Conservation (phyloP, 1,139 yeast genomes). For the Pichia sp. region DNA sequence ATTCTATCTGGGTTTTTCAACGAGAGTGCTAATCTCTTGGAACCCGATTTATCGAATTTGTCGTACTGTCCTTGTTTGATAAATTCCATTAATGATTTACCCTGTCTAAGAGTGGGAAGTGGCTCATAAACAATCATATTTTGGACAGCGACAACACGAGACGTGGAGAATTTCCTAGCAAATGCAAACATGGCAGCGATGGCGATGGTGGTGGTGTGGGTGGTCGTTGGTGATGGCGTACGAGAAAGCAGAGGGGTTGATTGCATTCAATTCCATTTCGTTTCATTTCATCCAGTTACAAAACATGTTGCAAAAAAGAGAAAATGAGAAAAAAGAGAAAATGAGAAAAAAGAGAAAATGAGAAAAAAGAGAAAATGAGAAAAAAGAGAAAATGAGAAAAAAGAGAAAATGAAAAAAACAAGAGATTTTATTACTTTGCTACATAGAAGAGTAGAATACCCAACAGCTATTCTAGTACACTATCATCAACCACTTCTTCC, state of each 20-base stretch:
- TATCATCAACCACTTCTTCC: slow-evolving; percentile 19
- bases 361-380: too few species aligned
- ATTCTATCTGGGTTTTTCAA: slow-evolving; percentile 43
- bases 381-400: neutral
- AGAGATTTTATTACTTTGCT: too few species aligned
- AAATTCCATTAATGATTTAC: slow-evolving; percentile 42
- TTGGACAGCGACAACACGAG: slow-evolving; percentile 1
- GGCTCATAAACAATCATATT: slow-evolving; percentile 44
- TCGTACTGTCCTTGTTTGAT: slow-evolving; percentile 44
- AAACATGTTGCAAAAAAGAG: too few species aligned
- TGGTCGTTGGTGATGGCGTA: too few species aligned
- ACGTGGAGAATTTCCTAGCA: slow-evolving; percentile 7
- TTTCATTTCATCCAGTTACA: too few species aligned
- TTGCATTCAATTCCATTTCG: too few species aligned
- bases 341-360: too few species aligned
- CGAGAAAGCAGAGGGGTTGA: too few species aligned
- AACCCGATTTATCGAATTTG: slow-evolving; percentile 66
- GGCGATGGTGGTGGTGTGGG: neutral
- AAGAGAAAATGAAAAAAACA: neutral
- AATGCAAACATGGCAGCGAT: neutral
- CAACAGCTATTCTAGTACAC: slow-evolving; percentile 3
- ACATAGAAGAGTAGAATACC: too few species aligned
- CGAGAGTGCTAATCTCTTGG: slow-evolving; percentile 58
- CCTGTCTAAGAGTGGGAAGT: slow-evolving; percentile 45
- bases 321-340: too few species aligned